A percentile compares a stretch with the other conserved stretches of the same genome.
These are phyloP conservation scores for Hanseniaspora uvarum DNA, from an alignment of 1,139 yeast genomes.

Conservation along the genomic window DNA sequence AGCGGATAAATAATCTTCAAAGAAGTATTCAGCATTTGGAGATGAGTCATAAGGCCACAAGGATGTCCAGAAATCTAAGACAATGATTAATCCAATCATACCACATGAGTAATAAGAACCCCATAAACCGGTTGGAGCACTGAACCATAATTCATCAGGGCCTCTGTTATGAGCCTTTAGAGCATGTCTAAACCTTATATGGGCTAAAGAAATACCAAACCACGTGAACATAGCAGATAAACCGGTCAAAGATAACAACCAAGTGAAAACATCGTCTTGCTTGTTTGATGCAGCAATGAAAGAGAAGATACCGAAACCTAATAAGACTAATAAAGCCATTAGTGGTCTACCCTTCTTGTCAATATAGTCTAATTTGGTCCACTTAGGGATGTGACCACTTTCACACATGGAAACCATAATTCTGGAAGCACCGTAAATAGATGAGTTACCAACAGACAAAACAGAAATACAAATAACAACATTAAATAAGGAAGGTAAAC, in stretches of 20 bases:
- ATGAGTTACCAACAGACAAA: constrained; percentile 58
- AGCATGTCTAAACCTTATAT: constrained; percentile 56
- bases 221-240: constrained; percentile 58
- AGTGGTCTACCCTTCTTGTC: constrained; percentile 62
- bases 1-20: constrained; percentile 51
- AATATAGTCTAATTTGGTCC: constrained; percentile 40
- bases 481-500: constrained; percentile 46
- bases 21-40: constrained; percentile 46
- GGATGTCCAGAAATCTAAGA: constrained; percentile 63
- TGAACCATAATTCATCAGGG: constrained; percentile 44
- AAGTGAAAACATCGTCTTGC: constrained; percentile 48
- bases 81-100: constrained; percentile 41
- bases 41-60: constrained; percentile 51
- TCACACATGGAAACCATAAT: constrained; percentile 55
- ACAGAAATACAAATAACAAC: constrained; percentile 52
- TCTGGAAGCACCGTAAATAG: constrained; percentile 57
- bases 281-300: constrained; percentile 50
- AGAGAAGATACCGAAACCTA: constrained; percentile 46
- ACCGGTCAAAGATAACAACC: constrained; percentile 61
- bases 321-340: constrained; percentile 42
- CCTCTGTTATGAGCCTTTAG: constrained; percentile 47
- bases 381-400: constrained; percentile 51
- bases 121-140: constrained; percentile 45
- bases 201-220: constrained; percentile 54
- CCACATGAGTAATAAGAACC: constrained; percentile 45